Conservation (phyloP, 2,329 filamentous ascomycete species). For the Graphiopsis chlorocephala region DNA sequence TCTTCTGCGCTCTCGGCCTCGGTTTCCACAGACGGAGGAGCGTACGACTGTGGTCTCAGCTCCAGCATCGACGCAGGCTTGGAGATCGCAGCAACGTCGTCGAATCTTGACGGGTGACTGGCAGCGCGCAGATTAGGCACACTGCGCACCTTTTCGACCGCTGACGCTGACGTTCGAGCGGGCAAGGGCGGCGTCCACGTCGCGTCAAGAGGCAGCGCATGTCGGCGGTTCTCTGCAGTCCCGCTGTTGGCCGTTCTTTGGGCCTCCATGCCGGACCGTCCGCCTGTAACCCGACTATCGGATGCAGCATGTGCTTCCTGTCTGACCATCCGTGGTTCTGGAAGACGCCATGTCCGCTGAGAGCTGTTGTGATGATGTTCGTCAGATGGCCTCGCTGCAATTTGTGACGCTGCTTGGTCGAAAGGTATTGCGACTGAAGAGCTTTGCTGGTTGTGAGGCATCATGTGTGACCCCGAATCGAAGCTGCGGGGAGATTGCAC, state of each 20-base stretch:
- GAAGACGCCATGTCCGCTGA: neutral
- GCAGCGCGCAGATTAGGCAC: slow-evolving; percentile 16
- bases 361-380: neutral
- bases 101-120: neutral
- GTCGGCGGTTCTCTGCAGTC: slow-evolving; percentile 11
- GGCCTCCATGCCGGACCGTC: slow-evolving; percentile 1
- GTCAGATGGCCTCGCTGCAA: neutral
- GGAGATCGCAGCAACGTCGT: slow-evolving; percentile 1
- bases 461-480: neutral
- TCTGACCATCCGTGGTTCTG: neutral
- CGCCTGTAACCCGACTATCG: slow-evolving; percentile 1
- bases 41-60: slow-evolving; percentile 9
- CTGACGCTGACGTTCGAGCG: slow-evolving; percentile 7
- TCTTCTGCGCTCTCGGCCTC: slow-evolving; percentile 15
- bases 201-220: slow-evolving; percentile 15
- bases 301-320: neutral
- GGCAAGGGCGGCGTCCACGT: slow-evolving; percentile 10
- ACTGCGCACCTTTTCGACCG: slow-evolving; percentile 9
- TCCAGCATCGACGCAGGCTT: slow-evolving; percentile 17
- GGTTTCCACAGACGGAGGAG: slow-evolving; percentile 14
- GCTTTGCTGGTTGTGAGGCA: neutral
- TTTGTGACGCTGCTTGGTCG: neutral
- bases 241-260: slow-evolving; percentile 5
- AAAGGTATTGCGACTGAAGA: neutral
- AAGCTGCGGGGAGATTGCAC: neutral